Conservation (phyloP, 441 rosid genomes). For the Melastoma candidum region DNA sequence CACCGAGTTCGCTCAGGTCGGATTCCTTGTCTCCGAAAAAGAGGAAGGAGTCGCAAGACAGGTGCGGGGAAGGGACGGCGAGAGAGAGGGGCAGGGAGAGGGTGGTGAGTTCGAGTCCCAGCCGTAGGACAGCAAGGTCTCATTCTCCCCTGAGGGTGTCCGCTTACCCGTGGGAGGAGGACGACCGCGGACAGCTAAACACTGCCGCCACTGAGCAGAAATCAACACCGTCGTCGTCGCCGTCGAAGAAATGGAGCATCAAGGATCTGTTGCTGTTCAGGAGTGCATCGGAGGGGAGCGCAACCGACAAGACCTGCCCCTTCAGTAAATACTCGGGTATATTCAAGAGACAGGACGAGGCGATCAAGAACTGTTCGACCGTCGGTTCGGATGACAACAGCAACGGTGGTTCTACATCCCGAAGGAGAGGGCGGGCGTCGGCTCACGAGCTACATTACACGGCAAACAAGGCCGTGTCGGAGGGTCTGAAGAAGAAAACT, state of each 20-base stretch:
- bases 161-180: conserved; percentile 69
- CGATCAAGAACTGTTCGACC: conserved; percentile 25
- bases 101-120: conserved; percentile 21
- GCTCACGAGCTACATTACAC: conserved; percentile 6
- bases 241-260: conserved; percentile 60
- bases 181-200: conserved; percentile 25
- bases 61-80: conserved; percentile 9
- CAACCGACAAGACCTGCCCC: conserved; percentile 39
- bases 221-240: conserved; percentile 2
- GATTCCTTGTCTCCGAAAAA: conserved; percentile 18
- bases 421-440: conserved; percentile 38
- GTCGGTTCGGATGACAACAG: conserved; percentile 33
- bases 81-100: conserved; percentile 47
- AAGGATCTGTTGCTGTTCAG: conserved; percentile 68
- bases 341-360: conserved; percentile 51
- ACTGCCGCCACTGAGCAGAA: conserved; percentile 15
- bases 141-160: conserved; percentile 69
- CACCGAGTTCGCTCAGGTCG: neutral
- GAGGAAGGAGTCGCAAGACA: conserved; percentile 9
- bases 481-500: conserved; percentile 8
- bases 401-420: conserved; percentile 17
- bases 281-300: conserved; percentile 85
- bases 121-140: conserved; percentile 46
- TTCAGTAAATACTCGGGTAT: conserved; percentile 33
- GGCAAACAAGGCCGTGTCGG: conserved; percentile 7